Evolutionary conservation across 495 filamentous ascomycete genomes (phyloP).

Genomic region (Thermothielavioides terrestris): DNA sequence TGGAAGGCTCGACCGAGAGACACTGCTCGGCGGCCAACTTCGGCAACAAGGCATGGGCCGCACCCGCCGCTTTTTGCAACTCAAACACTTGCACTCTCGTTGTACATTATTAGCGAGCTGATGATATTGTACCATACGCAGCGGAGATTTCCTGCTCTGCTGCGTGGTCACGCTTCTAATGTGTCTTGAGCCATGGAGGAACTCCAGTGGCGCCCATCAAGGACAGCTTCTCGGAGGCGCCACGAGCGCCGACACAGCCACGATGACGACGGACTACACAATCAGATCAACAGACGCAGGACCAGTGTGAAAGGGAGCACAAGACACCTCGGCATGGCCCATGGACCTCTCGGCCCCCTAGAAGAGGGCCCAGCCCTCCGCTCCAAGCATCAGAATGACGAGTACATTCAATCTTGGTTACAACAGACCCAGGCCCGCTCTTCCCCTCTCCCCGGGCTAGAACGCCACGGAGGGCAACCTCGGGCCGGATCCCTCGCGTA

Average conservation of each 20-base stretch:
- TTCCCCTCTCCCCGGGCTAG: constrained; percentile 2
- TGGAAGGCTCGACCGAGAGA: too few relatives aligned
- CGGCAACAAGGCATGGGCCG: too few relatives aligned
- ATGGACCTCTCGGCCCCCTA: background rate
- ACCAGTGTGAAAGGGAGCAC: background rate
- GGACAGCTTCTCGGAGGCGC: background rate
- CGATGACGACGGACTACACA: background rate
- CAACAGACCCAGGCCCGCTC: constrained; percentile 19
- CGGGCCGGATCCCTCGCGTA: background rate
- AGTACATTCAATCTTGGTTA: constrained; percentile 31
- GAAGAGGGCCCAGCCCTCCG: background rate
- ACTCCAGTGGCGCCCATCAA: background rate
- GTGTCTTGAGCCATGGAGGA: background rate
- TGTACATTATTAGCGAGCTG: too few relatives aligned
- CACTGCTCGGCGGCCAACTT: too few relatives aligned
- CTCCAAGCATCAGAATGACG: constrained; percentile 1
- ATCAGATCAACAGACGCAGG: background rate
- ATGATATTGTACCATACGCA: too few relatives aligned
- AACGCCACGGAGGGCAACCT: background rate
- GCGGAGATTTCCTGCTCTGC: background rate
- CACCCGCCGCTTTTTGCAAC: too few relatives aligned
- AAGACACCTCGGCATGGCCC: background rate
- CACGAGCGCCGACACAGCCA: background rate
- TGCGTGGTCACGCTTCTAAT: background rate
- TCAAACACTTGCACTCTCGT: too few relatives aligned